phyloP scores from a whole-genome alignment of 495 filamentous ascomycete genomes.

The Penicillium flavigenum region DNA sequence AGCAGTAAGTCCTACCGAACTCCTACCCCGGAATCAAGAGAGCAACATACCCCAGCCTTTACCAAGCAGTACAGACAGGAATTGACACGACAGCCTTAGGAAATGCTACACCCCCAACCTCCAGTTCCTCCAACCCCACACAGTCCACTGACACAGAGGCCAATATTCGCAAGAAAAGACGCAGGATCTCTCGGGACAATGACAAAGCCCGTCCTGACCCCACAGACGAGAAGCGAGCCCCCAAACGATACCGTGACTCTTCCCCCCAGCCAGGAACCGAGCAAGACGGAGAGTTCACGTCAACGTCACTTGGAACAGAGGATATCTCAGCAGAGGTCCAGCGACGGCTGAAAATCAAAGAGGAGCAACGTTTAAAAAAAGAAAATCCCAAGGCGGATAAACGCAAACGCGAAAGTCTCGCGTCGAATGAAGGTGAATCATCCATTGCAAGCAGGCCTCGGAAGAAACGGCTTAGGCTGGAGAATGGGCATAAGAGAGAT shows the following conservation, averaged over 20 bases:
- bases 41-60: not conserved
- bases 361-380: conserved; percentile 35
- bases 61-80: not conserved
- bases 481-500: conserved; percentile 11
- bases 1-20: conserved; percentile 21
- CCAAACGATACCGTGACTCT: conserved; percentile 28
- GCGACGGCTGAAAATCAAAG: conserved; percentile 40
- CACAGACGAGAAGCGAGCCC: conserved; percentile 8
- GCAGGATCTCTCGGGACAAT: conserved; percentile 6
- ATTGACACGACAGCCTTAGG: conserved; percentile 1
- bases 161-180: conserved; percentile 11
- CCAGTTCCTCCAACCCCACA: conserved; percentile 3
- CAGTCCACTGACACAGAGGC: conserved; percentile 3
- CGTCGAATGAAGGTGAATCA: conserved; percentile 34
- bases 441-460: conserved; percentile 6
- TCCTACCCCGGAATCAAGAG: not conserved
- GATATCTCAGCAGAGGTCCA: conserved; percentile 50
- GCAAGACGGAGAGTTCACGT: conserved; percentile 14
- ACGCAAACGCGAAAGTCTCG: conserved; percentile 39
- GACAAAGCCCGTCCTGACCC: not conserved
- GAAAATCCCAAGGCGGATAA: conserved; percentile 35
- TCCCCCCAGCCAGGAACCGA: conserved; percentile 16
- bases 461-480: conserved; percentile 29
- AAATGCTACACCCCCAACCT: not conserved
- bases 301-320: conserved; percentile 40